Conservation (phyloP, 805 yeast genomes). For the Wickerhamiella vanderwaltii region DNA sequence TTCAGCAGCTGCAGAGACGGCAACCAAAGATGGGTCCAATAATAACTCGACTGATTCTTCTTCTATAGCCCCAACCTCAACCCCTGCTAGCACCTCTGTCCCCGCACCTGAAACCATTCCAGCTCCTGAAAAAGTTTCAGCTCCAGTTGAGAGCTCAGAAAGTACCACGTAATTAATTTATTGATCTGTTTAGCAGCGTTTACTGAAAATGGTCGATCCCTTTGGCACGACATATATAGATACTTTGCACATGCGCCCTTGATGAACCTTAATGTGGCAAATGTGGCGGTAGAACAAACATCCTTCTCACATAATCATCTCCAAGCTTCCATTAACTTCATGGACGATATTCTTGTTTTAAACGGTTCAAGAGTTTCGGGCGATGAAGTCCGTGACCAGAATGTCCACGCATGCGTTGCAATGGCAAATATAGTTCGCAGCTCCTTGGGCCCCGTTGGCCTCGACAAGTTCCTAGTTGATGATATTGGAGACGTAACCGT, state of each 20-base stretch:
- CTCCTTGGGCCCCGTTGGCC: constrained; percentile 94
- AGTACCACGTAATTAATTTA: too few relatives aligned
- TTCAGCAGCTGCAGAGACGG: constrained; percentile 9
- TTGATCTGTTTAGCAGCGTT: too few relatives aligned
- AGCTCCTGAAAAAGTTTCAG: too few relatives aligned
- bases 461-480: constrained; percentile 96
- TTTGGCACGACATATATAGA: too few relatives aligned
- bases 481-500: constrained; percentile 98
- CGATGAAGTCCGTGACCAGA: constrained; percentile 91
- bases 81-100: too few relatives aligned
- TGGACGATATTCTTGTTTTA: constrained; percentile 67
- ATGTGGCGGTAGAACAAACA: background rate
- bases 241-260: too few relatives aligned
- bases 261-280: background rate
- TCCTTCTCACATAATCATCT: background rate
- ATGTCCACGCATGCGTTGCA: constrained; percentile 79
- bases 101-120: too few relatives aligned
- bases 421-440: constrained; percentile 79
- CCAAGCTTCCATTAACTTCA: constrained; percentile 4
- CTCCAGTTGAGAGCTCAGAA: too few relatives aligned
- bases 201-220: too few relatives aligned
- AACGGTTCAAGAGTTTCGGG: constrained; percentile 96
- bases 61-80: too few relatives aligned
- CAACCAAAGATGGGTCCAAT: too few relatives aligned
- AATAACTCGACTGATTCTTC: too few relatives aligned